Conservation (phyloP, 2,329 filamentous ascomycete species). For the Ceratocystis albifundus region DNA sequence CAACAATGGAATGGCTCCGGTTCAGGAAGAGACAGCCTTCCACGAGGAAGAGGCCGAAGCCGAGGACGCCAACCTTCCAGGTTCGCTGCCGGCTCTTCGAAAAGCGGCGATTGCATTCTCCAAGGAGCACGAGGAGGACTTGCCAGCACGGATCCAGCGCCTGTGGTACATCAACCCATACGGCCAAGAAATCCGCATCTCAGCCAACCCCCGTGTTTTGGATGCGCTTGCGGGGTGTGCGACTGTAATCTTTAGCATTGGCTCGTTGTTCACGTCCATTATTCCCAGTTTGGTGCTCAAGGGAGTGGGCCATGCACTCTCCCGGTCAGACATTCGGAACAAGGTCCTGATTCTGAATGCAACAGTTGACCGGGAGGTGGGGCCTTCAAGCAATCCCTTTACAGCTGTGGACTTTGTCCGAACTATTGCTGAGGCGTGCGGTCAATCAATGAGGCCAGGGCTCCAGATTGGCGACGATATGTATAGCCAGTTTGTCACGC, state of each 20-base stretch:
- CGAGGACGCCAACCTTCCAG: conserved; percentile 71
- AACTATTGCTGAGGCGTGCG: conserved; percentile 64
- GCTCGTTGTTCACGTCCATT: conserved; percentile 84
- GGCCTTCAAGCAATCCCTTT: conserved; percentile 53
- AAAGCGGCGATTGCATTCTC: conserved; percentile 72
- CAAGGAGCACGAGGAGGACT: conserved; percentile 62
- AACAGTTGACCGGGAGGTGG: conserved; percentile 74
- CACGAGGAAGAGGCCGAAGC: conserved; percentile 50
- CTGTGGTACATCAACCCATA: conserved; percentile 99
- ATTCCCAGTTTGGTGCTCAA: conserved; percentile 67
- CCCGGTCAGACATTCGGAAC: conserved; percentile 38
- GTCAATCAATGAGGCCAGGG: conserved; percentile 48
- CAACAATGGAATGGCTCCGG: background rate
- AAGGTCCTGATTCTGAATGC: conserved; percentile 83
- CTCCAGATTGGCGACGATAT: conserved; percentile 33
- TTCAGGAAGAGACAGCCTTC: conserved; percentile 45
- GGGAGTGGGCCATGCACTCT: conserved; percentile 55
- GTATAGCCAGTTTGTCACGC: conserved; percentile 63
- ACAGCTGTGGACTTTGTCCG: conserved; percentile 70
- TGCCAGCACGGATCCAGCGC: conserved; percentile 64
- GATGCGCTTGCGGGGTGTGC: conserved; percentile 52
- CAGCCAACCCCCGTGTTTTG: conserved; percentile 70
- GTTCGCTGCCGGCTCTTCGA: conserved; percentile 67
- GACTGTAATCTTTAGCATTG: conserved; percentile 79
- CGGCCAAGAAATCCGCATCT: conserved; percentile 84